These are phyloP conservation scores for Claviceps sp. DNA, from an alignment of 2,329 filamentous ascomycete species.

Conservation along the genomic window DNA sequence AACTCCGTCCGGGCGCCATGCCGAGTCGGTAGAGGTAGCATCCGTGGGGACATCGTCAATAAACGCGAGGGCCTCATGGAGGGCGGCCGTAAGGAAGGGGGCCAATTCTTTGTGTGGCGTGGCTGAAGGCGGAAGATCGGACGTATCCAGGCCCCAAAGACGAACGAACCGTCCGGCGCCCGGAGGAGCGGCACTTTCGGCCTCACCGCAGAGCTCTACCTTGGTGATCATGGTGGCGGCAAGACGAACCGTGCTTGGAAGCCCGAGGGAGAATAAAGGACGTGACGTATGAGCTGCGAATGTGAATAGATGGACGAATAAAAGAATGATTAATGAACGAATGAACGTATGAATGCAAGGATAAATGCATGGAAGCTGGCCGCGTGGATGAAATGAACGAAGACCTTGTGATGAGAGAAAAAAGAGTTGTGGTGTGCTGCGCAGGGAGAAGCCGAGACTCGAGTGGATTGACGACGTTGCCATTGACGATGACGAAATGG, in stretches of 20 bases:
- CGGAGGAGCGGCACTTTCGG: slow-evolving; percentile 4
- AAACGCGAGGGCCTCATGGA: slow-evolving; percentile 47
- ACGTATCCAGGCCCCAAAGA: slow-evolving; percentile 36
- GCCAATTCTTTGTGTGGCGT: slow-evolving; percentile 29
- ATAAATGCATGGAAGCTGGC: no score
- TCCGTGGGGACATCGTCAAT: slow-evolving; percentile 34
- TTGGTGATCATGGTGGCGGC: background rate
- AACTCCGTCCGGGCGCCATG: slow-evolving; percentile 37
- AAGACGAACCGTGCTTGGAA: background rate
- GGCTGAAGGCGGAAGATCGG: slow-evolving; percentile 31
- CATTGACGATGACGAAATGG: background rate
- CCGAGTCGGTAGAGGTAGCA: slow-evolving; percentile 4
- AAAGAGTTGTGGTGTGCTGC: background rate
- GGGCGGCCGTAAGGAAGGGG: slow-evolving; percentile 36
- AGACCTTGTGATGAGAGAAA: background rate
- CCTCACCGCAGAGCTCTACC: slow-evolving; percentile 8
- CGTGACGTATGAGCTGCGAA: background rate
- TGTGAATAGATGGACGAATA: background rate
- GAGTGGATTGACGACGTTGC: background rate
- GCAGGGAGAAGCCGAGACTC: background rate
- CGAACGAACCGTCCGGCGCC: slow-evolving; percentile 35
- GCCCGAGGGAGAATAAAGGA: background rate
- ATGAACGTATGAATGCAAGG: background rate
- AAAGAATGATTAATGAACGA: background rate
- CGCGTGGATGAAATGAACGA: background rate